Base-by-base conservation (phyloP, 2,329 filamentous ascomycete species). In the Drechslerella stenobrocha region DNA sequence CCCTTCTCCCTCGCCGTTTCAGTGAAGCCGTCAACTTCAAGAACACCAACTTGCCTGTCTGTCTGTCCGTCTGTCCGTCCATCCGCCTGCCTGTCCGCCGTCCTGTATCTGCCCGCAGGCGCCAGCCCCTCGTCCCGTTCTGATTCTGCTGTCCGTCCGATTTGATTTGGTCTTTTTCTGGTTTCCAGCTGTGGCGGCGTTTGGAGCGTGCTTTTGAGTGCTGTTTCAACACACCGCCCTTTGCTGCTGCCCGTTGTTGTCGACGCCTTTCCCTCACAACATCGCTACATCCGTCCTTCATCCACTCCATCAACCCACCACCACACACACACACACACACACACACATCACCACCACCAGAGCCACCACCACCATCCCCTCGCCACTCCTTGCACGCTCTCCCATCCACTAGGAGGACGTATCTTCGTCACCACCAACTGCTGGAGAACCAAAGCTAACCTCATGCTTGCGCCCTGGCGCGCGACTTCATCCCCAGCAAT, bases 401-500 rank as follows among this genome's bases (percentile, higher is more conserved):
- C 26, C 11, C 7, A 20, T 35, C 9, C 26, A 18, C 13, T n/a
- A 15, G 26, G 15, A 11, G n/a, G 26, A 2, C n/a, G 23, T 15
- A 15, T 23, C 26, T 20, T 20, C 15, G 18, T n/a, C n/a, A n/a
- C n/a, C n/a, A n/a, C n/a, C n/a, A 30, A 26, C 44, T 47, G 8
- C 15, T 18, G 9, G 15, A 42, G 37, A 42, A 3, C 15, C 2
- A 8, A 23, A 1, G 40, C 53, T 52, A 52, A 52, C 34, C 46
- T 22, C 18, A 9, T 22, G 13, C 42, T 35, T 48, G 35, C 35
- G 44, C 47, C 8, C n/a, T 42, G 50, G 58, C 58, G 58, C 51
- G 35, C 32, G 58, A 34, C 50, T 28, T 11, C 28, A 5, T 30
- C 37, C 28, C 23, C 55, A 60, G 55, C 55, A 40, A 67, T 67